Evolutionary conservation across 192 early-diverging fungal genomes (phyloP).

Genomic region (Gamsiella multidivaricata): DNA sequence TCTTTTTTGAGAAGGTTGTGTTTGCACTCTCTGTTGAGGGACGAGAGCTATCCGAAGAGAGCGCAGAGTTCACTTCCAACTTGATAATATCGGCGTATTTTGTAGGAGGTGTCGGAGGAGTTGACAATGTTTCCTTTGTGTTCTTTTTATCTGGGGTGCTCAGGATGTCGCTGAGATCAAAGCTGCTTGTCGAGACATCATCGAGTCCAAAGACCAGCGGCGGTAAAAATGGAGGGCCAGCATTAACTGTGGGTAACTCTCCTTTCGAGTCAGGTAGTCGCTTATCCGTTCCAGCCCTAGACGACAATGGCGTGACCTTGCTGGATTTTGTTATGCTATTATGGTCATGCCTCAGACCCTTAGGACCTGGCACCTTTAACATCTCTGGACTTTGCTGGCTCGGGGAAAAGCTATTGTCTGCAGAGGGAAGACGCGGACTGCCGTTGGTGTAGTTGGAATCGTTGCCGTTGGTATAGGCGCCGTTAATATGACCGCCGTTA

Average conservation of each 20-base stretch:
- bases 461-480: neutral
- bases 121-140: conserved; percentile 5
- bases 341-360: neutral
- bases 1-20: conserved; percentile 8
- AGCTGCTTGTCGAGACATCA: conserved; percentile 25
- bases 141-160: neutral
- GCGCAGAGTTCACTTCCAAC: conserved; percentile 9
- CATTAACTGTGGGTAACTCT: conserved; percentile 11
- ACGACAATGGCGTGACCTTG: conserved; percentile 5
- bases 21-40: neutral
- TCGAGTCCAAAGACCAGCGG: conserved; percentile 42
- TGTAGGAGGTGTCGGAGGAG: neutral
- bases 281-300: no score
- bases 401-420: neutral
- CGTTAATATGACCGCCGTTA: neutral
- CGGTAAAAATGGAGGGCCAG: conserved; percentile 45
- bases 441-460: neutral
- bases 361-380: neutral
- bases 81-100: conserved; percentile 2
- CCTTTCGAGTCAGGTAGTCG: conserved; percentile 2
- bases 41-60: neutral
- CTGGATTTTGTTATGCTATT: neutral
- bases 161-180: conserved; percentile 42
- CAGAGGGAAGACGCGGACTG: neutral
- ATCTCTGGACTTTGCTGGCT: conserved; percentile 1